Conservation (phyloP, 345 rosid genomes). For the Balakata baccata region DNA sequence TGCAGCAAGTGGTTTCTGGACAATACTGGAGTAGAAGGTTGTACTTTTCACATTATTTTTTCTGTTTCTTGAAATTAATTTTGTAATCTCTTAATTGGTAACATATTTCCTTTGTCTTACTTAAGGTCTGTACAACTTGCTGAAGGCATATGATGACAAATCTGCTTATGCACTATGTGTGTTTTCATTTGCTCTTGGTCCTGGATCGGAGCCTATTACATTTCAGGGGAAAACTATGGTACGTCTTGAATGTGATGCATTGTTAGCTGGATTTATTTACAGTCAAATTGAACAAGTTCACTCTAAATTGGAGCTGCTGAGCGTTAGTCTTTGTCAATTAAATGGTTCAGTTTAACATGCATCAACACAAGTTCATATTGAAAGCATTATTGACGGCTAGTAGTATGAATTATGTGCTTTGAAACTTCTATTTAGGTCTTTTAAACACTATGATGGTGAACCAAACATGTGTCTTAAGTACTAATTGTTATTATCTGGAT, state of each 20-base stretch:
- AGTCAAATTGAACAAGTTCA: too few species aligned
- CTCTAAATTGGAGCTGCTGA: too few species aligned
- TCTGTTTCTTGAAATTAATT: background rate
- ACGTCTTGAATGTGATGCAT: background rate
- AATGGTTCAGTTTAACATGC: too few species aligned
- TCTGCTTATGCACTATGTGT: slow-evolving; percentile 88
- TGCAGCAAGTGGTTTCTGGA: slow-evolving; percentile 96
- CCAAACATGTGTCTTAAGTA: too few species aligned
- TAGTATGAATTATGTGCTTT: too few species aligned
- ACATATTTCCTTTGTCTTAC: background rate
- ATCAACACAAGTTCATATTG: too few species aligned
- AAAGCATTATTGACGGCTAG: too few species aligned
- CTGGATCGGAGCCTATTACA: slow-evolving; percentile 64
- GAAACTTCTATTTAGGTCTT: too few species aligned
- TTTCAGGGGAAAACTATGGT: slow-evolving; percentile 82
- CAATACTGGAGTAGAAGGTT: slow-evolving; percentile 94
- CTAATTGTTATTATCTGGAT: too few species aligned
- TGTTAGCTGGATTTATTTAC: too few species aligned
- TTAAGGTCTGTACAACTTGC: slow-evolving; percentile 73
- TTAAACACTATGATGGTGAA: too few species aligned
- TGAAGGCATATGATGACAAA: slow-evolving; percentile 90
- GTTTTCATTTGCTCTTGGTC: slow-evolving; percentile 77
- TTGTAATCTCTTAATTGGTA: background rate
- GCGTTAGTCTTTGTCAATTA: too few species aligned
- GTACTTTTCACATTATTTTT: slow-evolving; percentile 12